Evolutionary conservation across 2,329 filamentous ascomycete genomes (phyloP).

Genomic region (Aspergillus melleus): DNA sequence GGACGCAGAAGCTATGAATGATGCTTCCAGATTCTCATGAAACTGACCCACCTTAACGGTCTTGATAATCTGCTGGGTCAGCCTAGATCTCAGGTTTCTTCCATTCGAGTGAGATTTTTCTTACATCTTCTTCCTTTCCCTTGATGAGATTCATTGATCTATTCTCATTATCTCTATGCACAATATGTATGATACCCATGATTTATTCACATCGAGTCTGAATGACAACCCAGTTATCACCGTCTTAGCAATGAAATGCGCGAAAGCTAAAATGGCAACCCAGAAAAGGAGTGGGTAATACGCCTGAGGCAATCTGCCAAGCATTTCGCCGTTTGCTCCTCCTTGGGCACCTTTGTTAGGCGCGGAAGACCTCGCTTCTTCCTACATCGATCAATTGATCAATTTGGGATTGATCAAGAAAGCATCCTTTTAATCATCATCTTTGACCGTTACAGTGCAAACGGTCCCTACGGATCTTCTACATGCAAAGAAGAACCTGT

Average conservation of each 20-base stretch:
- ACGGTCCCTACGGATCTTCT: too few species aligned
- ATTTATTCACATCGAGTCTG: conserved; percentile 7
- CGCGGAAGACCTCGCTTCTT: too few species aligned
- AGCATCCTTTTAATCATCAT: too few species aligned
- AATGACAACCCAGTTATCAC: conserved; percentile 1
- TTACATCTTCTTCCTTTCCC: neutral
- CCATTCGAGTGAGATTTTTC: neutral
- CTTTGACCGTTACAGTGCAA: too few species aligned
- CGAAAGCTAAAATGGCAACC: conserved; percentile 6
- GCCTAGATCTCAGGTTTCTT: neutral
- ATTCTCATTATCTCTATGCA: conserved; percentile 3
- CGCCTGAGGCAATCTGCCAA: too few species aligned
- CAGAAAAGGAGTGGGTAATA: neutral
- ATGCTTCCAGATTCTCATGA: conserved; percentile 50
- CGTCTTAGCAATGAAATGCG: neutral
- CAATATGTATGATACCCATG: conserved; percentile 10
- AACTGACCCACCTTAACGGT: neutral
- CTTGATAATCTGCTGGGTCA: neutral
- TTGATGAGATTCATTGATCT: neutral
- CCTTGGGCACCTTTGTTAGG: too few species aligned
- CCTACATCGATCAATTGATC: too few species aligned
- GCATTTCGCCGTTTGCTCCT: too few species aligned
- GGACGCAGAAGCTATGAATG: conserved; percentile 87
- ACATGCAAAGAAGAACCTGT: too few species aligned
- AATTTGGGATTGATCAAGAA: too few species aligned